A percentile compares a stretch with the other conserved stretches of the same genome.
Conservation (phyloP, 169 alveolate genomes). For the Plasmodium relictum region DNA sequence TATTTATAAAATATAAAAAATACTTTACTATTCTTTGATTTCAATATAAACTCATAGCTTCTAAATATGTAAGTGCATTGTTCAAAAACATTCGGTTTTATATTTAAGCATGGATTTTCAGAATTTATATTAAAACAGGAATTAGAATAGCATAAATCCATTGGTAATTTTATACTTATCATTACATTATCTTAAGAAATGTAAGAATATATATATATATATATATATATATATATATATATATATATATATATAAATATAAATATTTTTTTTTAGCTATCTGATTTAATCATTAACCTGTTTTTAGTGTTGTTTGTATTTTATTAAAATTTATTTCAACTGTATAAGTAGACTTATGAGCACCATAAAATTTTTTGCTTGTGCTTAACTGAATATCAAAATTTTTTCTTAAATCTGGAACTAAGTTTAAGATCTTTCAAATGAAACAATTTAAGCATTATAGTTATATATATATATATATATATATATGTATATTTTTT, state of each 20-base stretch:
- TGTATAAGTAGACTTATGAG: constrained; percentile 21
- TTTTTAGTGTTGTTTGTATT: neutral
- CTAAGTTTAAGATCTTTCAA: constrained; percentile 35
- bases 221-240: constrained; percentile 3
- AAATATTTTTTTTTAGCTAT: neutral
- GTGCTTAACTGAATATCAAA: constrained; percentile 20
- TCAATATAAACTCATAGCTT: constrained; percentile 33
- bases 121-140: constrained; percentile 29
- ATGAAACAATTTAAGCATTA: neutral
- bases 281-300: constrained; percentile 10
- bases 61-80: constrained; percentile 30
- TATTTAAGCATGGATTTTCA: constrained; percentile 38
- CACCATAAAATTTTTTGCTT: constrained; percentile 43
- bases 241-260: neutral
- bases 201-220: neutral
- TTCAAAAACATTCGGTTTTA: constrained; percentile 26
- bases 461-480: neutral
- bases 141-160: constrained; percentile 48
- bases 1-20: neutral
- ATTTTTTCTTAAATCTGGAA: constrained; percentile 22
- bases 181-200: constrained; percentile 25
- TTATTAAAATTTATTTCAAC: constrained; percentile 15
- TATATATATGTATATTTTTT: neutral
- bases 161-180: constrained; percentile 34
- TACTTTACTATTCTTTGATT: constrained; percentile 20